Conservation (phyloP, 331 rosid genomes). For the Stylosanthes scabra region DNA sequence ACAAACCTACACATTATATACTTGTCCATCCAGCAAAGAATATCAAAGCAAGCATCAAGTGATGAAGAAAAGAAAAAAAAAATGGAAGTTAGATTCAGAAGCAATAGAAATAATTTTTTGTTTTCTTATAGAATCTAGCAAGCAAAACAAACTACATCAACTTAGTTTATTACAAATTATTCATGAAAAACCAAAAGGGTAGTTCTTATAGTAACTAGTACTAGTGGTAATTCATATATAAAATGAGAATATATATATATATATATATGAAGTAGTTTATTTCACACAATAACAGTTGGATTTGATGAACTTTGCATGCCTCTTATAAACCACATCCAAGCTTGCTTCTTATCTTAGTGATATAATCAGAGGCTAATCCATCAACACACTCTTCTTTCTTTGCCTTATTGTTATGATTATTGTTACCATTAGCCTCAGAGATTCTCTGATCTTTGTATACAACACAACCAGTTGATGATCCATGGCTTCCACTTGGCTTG, state of each 20-base stretch:
- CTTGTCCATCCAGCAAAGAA: slow-evolving; percentile 51
- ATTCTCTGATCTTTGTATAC: slow-evolving; percentile 43
- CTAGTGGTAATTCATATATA: slow-evolving; percentile 1
- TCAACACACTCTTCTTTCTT: slow-evolving; percentile 60
- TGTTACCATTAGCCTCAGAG: not conserved
- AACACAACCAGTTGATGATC: slow-evolving; percentile 33
- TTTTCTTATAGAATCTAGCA: not conserved
- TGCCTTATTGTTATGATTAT: not conserved
- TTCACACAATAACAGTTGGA: slow-evolving; percentile 20
- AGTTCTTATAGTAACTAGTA: not conserved
- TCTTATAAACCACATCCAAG: slow-evolving; percentile 46
- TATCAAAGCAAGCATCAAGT: slow-evolving; percentile 29
- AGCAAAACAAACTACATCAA: not conserved
- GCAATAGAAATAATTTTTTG: slow-evolving; percentile 10
- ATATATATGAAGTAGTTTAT: not conserved
- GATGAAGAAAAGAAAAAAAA: not conserved
- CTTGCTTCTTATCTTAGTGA: slow-evolving; percentile 61
- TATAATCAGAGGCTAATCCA: slow-evolving; percentile 72
- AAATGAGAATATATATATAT: not conserved
- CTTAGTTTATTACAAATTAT: slow-evolving; percentile 33
- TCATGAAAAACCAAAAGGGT: slow-evolving; percentile 36
- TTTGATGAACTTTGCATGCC: not conserved
- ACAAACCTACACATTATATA: slow-evolving; percentile 5
- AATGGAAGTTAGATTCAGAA: slow-evolving; percentile 15
- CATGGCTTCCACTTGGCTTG: slow-evolving; percentile 42